A percentile compares a stretch with the other conserved stretches of the same genome.
Evolutionary conservation across 352 stramenopile genomes (phyloP).

Genomic region (Pythium utonaiense): DNA sequence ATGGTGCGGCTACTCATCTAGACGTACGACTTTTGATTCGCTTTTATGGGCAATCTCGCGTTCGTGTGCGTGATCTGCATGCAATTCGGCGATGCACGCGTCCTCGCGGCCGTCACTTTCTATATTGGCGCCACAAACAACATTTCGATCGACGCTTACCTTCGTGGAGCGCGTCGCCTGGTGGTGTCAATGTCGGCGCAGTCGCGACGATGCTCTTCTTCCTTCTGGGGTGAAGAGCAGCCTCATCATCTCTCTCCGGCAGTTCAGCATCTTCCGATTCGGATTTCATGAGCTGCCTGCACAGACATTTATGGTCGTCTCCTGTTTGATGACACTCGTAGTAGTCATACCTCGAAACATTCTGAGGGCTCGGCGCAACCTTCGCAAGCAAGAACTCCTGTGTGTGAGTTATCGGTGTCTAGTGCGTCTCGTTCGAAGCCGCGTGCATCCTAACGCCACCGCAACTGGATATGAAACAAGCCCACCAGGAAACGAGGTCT

Average conservation of each 20-base stretch:
- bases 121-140: not conserved
- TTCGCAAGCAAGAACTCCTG: not conserved
- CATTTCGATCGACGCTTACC: not conserved
- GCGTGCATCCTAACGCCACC: too few species aligned
- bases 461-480: too few species aligned
- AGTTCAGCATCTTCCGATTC: not conserved
- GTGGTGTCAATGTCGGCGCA: not conserved
- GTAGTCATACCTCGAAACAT: not conserved
- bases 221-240: not conserved
- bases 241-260: not conserved
- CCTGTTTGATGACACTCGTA: not conserved
- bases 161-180: not conserved
- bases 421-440: not conserved
- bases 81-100: not conserved
- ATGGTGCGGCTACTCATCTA: not conserved
- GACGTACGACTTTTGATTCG: conserved; percentile 17
- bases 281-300: not conserved
- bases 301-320: not conserved
- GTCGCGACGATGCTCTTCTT: not conserved
- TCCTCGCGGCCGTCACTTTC: not conserved
- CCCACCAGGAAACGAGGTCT: not conserved
- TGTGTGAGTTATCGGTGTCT: not conserved
- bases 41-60: conserved; percentile 1
- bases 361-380: not conserved
- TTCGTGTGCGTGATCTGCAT: not conserved